Evolutionary conservation across 208 protist species (phyloP).

Genomic region (Acanthamoeba triangularis): DNA sequence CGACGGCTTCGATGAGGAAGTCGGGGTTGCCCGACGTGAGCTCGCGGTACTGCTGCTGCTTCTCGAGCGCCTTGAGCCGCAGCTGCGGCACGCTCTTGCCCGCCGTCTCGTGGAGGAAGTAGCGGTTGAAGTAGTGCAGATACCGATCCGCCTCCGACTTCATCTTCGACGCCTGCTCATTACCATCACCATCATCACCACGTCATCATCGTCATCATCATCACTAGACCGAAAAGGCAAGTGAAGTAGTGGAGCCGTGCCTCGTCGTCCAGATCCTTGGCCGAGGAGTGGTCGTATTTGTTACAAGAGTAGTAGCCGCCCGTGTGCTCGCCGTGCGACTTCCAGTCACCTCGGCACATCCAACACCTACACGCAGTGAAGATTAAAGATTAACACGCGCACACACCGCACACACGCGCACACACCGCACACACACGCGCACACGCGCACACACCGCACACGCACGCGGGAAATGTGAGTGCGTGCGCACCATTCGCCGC

Average conservation of each 20-base stretch:
- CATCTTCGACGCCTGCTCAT: background rate
- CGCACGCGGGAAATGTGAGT: background rate
- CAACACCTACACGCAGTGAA: constrained; percentile 74
- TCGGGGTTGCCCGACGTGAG: constrained; percentile 78
- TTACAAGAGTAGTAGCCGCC: constrained; percentile 88
- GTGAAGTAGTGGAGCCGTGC: background rate
- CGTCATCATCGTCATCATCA: background rate
- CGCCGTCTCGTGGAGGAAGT: constrained; percentile 80
- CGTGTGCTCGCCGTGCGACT: constrained; percentile 85
- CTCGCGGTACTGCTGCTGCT: constrained; percentile 66
- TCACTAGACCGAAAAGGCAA: background rate
- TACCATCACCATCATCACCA: background rate
- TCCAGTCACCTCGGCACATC: constrained; percentile 88
- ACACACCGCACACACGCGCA: background rate
- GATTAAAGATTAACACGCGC: background rate
- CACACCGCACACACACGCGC: background rate
- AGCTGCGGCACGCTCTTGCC: constrained; percentile 18
- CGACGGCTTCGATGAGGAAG: constrained; percentile 81
- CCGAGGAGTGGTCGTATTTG: constrained; percentile 83
- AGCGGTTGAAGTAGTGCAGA: constrained; percentile 85
- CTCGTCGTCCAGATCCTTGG: constrained; percentile 81
- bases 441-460: background rate
- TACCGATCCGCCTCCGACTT: constrained; percentile 82
- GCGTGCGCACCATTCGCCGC: constrained; percentile 80
- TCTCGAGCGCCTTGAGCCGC: constrained; percentile 64